Base-by-base conservation (phyloP, 192 early-diverging fungal species). In the Radiomyces spectabilis region DNA sequence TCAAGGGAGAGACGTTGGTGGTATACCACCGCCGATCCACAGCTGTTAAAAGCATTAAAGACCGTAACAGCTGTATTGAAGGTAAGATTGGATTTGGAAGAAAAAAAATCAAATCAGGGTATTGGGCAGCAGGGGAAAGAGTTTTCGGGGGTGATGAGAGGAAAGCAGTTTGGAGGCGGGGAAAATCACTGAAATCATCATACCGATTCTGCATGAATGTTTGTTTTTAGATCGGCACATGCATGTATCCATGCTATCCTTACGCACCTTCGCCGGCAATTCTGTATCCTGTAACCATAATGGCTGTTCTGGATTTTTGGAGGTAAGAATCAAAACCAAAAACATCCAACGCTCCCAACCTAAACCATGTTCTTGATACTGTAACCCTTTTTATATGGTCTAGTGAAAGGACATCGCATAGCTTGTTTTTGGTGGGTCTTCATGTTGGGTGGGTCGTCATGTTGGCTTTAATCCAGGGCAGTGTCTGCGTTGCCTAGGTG, bases 271-370 rank as follows among this genome's bases (percentile, higher is more conserved):
- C 30, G 27, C 31, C 60, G 1, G 37, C 21, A 27, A 42, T 59
- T 16, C 26, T 73, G 13, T 76, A 70, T 35, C 63, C 71, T 2
- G 25, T 68, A 4, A 27, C 73, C 15, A 22, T 65, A 9, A 50
- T 76, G n/a, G 74, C 71, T 1, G 29, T 57, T 7, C 27, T 73
- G 7, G 74, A 73, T 27, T 54, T 76, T 22, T 69, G 53, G 47
- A 47, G 40, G 51, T 73, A 68, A 64, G 55, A 7, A 37, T 37
- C 7, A 37, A 37, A 15, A 10, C 8, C 8, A 37, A 15, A 37
- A 15, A 7, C 7, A 15, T 37, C 8, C 19, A 22, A 19, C 1
- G 13, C 27, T 16, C 22, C 2, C 27, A 19, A 35, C n/a, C 10
- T 4, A 31, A 19, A 15, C 33, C 43, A 8, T 19, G 5, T 51